Base-by-base conservation (phyloP, 352 stramenopile genomes). In the Halophytophthora batemanensis region DNA sequence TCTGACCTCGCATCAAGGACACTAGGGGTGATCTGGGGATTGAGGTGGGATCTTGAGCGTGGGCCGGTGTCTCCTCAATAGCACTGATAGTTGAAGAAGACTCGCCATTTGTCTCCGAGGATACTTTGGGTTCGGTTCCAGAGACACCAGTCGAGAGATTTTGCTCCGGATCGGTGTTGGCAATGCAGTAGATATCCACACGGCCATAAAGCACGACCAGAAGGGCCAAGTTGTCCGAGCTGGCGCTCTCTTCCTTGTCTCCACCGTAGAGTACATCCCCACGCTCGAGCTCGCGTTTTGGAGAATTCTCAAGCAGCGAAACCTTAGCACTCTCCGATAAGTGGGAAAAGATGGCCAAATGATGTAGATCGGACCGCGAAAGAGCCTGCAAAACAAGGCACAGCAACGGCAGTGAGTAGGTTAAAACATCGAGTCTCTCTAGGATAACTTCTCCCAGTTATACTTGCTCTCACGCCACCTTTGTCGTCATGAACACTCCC, bases 121-220 rank as follows among this genome's bases (percentile, higher is more conserved):
- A 4, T 8, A 8, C 8, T 31, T 31, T 31, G 25, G 4, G 4
- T 31, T 31, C 25, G 25, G 25, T 4, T 31, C 8, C 8, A 4
- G 25, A 31, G 4, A 31, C 25, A 4, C 25, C 25, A 31, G 25
- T 31, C 25, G 25, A 31, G 25, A 31, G 4, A 4, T 31, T 31
- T 31, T 31, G 25, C 25, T 31, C 25, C 4, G 18, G 37, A 34
- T 36, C 50, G 35, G 22, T 36, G 36, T 41, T 44, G 25, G 59
- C 68, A 0, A 68, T 63, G 48, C 71, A 86, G 31, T 72, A 71
- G 12, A 86, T 58, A 36, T 83, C 72, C n/a, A 86, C 23, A 8
- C 56, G 53, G 4, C 74, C 74, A 0, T 52, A 69, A 15, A 78
- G 50, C 10, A 86, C 64, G 11, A 82, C 46, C 1, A 64, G 45